Evolutionary conservation across 1,284 basidiomycete genomes (phyloP).

Genomic region (Microbotryum violaceum): DNA sequence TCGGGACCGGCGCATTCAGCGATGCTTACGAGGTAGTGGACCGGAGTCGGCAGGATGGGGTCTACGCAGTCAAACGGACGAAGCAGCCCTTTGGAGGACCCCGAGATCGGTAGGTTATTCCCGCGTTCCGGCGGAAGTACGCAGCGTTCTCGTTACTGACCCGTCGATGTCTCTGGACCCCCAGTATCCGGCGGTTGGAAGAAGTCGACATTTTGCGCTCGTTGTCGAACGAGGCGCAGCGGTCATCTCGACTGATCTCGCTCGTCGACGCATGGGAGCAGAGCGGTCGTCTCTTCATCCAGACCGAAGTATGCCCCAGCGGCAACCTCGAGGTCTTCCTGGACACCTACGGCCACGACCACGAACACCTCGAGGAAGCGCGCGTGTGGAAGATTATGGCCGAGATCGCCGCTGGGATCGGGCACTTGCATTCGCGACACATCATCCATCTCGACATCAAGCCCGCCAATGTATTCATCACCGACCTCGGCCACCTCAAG

Average conservation of each 20-base stretch:
- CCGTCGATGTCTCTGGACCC: constrained; percentile 22
- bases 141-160: constrained; percentile 2
- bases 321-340: constrained; percentile 89
- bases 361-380: constrained; percentile 80
- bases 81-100: constrained; percentile 80
- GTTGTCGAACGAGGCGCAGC: constrained; percentile 47
- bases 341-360: constrained; percentile 79
- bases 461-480: constrained; percentile 94
- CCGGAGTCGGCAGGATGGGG: constrained; percentile 49
- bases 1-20: constrained; percentile 91
- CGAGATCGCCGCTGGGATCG: constrained; percentile 69
- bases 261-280: constrained; percentile 98
- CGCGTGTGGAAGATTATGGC: constrained; percentile 94
- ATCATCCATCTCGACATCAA: constrained; percentile 97
- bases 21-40: constrained; percentile 83
- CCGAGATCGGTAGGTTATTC: constrained; percentile 66
- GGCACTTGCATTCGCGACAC: constrained; percentile 78
- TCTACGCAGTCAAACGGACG: constrained; percentile 90
- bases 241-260: constrained; percentile 72
- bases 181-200: constrained; percentile 77
- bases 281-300: constrained; percentile 79
- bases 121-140: not conserved
- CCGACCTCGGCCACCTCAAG: constrained; percentile 80
- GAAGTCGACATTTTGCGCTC: constrained; percentile 89
- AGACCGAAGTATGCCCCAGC: constrained; percentile 87